Conservation (phyloP, 495 filamentous ascomycete species). For the Durotheca rogersii region DNA sequence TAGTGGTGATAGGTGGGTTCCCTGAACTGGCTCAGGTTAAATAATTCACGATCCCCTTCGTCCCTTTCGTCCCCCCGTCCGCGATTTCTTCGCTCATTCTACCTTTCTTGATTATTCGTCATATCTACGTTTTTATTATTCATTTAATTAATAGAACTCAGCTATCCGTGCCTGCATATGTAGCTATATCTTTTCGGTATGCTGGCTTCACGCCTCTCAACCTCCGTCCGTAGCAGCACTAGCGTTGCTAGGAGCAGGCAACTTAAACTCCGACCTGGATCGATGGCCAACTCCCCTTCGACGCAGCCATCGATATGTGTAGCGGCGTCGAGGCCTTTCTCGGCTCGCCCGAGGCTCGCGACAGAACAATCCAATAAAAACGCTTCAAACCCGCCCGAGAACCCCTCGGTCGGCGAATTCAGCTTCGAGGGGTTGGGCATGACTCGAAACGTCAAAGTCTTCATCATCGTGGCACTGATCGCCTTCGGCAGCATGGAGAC, state of each 20-base stretch:
- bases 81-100: not conserved
- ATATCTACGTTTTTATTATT: not conserved
- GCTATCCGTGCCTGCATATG: not conserved
- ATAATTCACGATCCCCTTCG: no score
- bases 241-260: conserved; percentile 12
- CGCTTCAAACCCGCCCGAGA: conserved; percentile 11
- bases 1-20: not conserved
- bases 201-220: conserved; percentile 11
- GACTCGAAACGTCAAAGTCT: conserved; percentile 29
- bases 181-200: conserved; percentile 4
- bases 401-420: conserved; percentile 11
- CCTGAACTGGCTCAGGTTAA: no score
- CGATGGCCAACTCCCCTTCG: conserved; percentile 6
- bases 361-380: conserved; percentile 6
- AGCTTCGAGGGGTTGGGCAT: conserved; percentile 32
- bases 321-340: conserved; percentile 1
- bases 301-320: conserved; percentile 3
- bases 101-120: not conserved
- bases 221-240: conserved; percentile 15
- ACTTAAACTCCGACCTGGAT: conserved; percentile 4
- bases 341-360: conserved; percentile 5
- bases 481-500: conserved; percentile 34
- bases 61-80: no score
- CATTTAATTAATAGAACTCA: not conserved
- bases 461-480: conserved; percentile 25